A percentile compares a stretch with the other conserved stretches of the same genome.
Conservation (phyloP, 192 early-diverging fungal genomes). For the Diversispora eburnea region DNA sequence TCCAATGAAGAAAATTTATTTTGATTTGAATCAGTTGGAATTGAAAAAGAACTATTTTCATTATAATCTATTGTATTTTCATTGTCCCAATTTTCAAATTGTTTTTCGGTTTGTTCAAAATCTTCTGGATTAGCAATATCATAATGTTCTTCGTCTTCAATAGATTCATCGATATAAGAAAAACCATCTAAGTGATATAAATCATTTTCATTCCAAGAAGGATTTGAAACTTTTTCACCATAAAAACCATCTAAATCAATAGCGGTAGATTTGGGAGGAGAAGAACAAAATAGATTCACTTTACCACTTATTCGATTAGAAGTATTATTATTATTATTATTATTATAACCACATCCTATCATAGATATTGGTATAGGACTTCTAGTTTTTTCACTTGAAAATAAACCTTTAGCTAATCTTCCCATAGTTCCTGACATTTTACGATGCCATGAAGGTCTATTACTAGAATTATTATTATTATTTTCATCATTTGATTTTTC, state of each 20-base stretch:
- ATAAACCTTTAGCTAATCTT: conserved; percentile 2
- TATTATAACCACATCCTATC: neutral
- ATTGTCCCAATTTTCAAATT: conserved; percentile 10
- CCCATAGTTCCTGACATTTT: conserved; percentile 7
- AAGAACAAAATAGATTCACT: neutral
- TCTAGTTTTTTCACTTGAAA: neutral
- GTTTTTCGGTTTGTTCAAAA: neutral
- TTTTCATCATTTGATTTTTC: no score
- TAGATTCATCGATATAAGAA: conserved; percentile 10
- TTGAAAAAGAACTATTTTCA: neutral
- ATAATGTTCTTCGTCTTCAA: conserved; percentile 3
- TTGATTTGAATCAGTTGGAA: neutral
- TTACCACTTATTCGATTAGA: neutral
- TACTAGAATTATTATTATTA: neutral
- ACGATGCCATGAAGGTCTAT: conserved; percentile 1
- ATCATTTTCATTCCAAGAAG: neutral
- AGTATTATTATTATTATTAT: neutral
- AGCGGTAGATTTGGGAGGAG: neutral
- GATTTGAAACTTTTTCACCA: neutral
- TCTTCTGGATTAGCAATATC: neutral
- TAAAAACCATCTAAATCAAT: neutral
- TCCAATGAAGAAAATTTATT: neutral
- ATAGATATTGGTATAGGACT: neutral
- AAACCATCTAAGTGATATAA: neutral
- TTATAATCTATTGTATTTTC: neutral